These are phyloP conservation scores for Globisporangium acanthophoron DNA, from an alignment of 352 stramenopile genomes.

Conservation along the genomic window DNA sequence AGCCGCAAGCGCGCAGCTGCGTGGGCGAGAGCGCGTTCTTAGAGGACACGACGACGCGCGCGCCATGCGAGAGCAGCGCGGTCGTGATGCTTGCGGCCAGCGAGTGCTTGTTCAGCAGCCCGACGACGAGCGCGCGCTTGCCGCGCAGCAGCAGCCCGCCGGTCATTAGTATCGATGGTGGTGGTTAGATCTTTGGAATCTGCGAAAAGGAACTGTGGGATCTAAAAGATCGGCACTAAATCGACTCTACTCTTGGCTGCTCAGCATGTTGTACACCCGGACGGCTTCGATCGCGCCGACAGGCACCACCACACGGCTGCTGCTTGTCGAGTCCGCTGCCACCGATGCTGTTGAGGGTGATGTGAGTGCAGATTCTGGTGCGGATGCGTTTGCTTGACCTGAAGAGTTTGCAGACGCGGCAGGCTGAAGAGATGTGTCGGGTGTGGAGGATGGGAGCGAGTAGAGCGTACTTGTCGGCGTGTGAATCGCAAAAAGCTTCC, in stretches of 20 bases:
- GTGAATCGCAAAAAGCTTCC: constrained; percentile 14
- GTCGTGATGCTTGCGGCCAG: constrained; percentile 72
- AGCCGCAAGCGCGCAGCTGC: constrained; percentile 47
- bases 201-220: neutral
- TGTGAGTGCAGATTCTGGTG: neutral
- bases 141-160: constrained; percentile 30
- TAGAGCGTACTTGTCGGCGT: constrained; percentile 13
- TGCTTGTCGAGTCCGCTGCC: neutral
- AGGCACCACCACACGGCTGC: constrained; percentile 8
- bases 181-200: no score
- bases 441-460: neutral
- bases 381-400: neutral
- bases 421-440: neutral
- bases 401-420: neutral
- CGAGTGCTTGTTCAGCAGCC: constrained; percentile 88
- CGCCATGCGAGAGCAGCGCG: constrained; percentile 54
- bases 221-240: neutral
- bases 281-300: constrained; percentile 22
- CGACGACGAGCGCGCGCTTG: constrained; percentile 81
- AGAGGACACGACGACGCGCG: constrained; percentile 77
- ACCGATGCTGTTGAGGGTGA: neutral
- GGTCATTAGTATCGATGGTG: neutral
- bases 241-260: neutral
- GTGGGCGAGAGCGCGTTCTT: constrained; percentile 34
- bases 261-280: constrained; percentile 16